A percentile compares a stretch with the other conserved stretches of the same genome.
Conservation (phyloP, 192 early-diverging fungal species). For the Paraglomus brasilianum region DNA sequence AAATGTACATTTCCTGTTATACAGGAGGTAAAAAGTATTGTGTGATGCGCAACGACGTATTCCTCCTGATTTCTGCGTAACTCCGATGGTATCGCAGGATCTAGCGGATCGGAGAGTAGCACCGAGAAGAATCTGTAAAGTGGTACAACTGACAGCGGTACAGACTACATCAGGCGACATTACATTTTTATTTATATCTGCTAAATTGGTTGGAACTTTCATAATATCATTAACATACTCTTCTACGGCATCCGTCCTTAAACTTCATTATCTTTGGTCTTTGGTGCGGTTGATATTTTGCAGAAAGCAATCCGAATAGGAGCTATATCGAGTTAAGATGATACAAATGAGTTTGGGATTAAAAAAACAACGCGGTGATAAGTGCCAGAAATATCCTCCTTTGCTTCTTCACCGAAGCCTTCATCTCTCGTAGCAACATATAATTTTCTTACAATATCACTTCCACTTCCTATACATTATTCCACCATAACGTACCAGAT, state of each 20-base stretch:
- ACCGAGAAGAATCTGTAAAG: too few species aligned
- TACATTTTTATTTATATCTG: conserved; percentile 55
- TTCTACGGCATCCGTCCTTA: conserved; percentile 42
- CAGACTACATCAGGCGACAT: too few species aligned
- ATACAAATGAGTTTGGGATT: conserved; percentile 4
- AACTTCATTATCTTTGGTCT: conserved; percentile 56
- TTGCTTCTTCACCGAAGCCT: conserved; percentile 77
- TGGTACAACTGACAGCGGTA: too few species aligned
- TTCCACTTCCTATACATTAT: conserved; percentile 68
- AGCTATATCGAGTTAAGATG: conserved; percentile 38
- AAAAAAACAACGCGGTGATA: conserved; percentile 30
- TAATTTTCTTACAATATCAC: conserved; percentile 34
- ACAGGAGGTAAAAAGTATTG: too few species aligned
- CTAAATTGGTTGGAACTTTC: conserved; percentile 85
- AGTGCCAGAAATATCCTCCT: conserved; percentile 81
- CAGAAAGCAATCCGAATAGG: conserved; percentile 69
- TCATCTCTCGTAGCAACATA: conserved; percentile 64
- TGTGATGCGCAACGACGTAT: too few species aligned
- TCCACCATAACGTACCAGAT: conserved; percentile 86
- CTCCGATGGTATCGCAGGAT: too few species aligned
- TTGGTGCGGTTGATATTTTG: too few species aligned
- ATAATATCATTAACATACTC: conserved; percentile 86
- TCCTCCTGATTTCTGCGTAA: too few species aligned
- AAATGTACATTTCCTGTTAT: too few species aligned
- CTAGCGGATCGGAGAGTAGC: too few species aligned